Base-by-base conservation (phyloP, 1,284 basidiomycete species). In the Cryptococcus jaspeensis region DNA sequence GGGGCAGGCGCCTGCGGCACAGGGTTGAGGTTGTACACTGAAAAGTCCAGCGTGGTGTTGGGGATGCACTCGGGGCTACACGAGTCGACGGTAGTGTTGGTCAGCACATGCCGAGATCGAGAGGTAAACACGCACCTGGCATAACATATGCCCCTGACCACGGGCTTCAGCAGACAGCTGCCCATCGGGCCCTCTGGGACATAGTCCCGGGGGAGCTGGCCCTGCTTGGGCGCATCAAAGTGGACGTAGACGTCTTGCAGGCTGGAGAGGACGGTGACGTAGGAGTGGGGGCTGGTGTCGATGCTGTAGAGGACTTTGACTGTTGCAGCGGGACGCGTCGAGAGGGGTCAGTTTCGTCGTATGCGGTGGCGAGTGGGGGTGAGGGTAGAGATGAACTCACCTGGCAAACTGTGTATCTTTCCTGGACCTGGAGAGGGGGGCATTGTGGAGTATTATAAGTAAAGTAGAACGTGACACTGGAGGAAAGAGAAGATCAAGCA, bases 231-330 rank as follows among this genome's bases (percentile, higher is more conserved):
- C 11, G 50, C 39, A 2, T 47, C 44, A 8, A 68, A 64, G 44
- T 76, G 73, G 1, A 76, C 66, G 36, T 65, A 76, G 1, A 76
- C 72, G 22, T 69, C 64, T 48, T 74, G 73, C 35, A 58, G 57
- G 12, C 69, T 67, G 3, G 58, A 55, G 12, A 76, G 55, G 16
- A 74, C 63, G 6, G 71, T 70, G n/a, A 74, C 52, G 55, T 71
- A 76, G 3, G 70, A 69, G 53, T 76, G 73, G 1, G 69, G 55
- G 5, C 64, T 63, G 2, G 66, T 67, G 53, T 74, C 72, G 42
- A 76, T 59, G 9, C 61, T 71, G 56, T 76, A 76, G 25, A 74
- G 62, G 13, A 76, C 71, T 61, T 74, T 74, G 61, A 76, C 74
- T 76, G 55, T 46, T n/a, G n/a, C 12, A 36, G 44, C 8, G 52